Conservation (phyloP, 2,329 filamentous ascomycete genomes). For the Grosmannia huntii region DNA sequence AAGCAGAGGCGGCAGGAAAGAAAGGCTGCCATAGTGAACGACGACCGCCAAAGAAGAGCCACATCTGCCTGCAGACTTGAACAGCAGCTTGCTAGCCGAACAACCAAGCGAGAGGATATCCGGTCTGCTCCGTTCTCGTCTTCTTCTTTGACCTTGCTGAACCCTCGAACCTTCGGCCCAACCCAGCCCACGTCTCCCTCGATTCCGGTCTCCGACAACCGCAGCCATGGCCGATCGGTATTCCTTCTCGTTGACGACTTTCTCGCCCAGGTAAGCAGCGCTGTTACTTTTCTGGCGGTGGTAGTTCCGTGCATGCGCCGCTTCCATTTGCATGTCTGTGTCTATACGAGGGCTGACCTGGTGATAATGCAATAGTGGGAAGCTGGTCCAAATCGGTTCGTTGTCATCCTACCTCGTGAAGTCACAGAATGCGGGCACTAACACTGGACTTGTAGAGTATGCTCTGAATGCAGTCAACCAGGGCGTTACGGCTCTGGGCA, state of each 20-base stretch:
- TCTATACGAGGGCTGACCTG: background rate
- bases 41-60: background rate
- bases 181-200: background rate
- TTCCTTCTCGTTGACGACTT: conserved; percentile 97
- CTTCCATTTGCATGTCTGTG: background rate
- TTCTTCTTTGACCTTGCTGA: background rate
- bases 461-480: conserved; percentile 98
- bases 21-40: background rate
- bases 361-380: conserved; percentile 53
- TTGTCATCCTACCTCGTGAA: background rate
- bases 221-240: conserved; percentile 87
- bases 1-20: background rate
- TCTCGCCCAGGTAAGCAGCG: conserved; percentile 82
- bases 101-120: background rate
- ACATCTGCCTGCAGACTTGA: background rate
- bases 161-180: background rate
- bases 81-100: background rate
- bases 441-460: conserved; percentile 58
- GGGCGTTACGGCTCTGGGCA: conserved; percentile 93
- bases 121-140: background rate
- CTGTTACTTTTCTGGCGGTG: background rate
- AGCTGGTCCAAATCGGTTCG: conserved; percentile 90
- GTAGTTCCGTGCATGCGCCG: background rate
- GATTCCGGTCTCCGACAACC: background rate
- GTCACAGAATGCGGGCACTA: background rate